phyloP scores from a whole-genome alignment of 1,284 basidiomycete species.

The Takashimella tepidaria region DNA sequence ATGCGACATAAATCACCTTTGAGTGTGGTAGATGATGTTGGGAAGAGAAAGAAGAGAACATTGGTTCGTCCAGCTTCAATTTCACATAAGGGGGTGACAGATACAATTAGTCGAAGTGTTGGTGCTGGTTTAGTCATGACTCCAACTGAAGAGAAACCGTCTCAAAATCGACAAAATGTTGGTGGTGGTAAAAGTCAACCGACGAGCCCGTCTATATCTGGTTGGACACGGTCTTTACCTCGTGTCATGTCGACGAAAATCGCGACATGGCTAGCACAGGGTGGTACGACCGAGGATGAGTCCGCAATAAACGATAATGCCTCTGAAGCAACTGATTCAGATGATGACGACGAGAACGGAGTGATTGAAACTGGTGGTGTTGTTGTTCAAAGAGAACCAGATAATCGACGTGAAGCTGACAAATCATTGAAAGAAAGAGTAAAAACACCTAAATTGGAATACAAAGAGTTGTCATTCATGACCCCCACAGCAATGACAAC shows the following conservation, averaged over 20 bases:
- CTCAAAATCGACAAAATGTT: neutral
- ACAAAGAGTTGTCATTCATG: slow-evolving; percentile 12
- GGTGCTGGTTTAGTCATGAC: slow-evolving; percentile 25
- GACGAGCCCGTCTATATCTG: slow-evolving; percentile 8
- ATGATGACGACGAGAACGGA: too few relatives aligned
- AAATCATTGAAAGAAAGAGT: slow-evolving; percentile 49
- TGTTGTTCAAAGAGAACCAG: slow-evolving; percentile 13
- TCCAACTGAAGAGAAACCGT: slow-evolving; percentile 19
- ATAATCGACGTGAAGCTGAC: slow-evolving; percentile 40
- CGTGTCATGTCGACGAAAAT: slow-evolving; percentile 34
- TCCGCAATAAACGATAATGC: slow-evolving; percentile 6
- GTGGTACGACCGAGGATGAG: slow-evolving; percentile 39
- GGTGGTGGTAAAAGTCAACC: slow-evolving; percentile 13
- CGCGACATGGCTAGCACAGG: slow-evolving; percentile 50
- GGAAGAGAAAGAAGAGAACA: slow-evolving; percentile 13
- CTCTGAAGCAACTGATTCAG: slow-evolving; percentile 10
- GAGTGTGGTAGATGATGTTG: slow-evolving; percentile 71
- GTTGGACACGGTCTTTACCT: slow-evolving; percentile 22
- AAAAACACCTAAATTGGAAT: slow-evolving; percentile 39
- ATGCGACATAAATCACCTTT: slow-evolving; percentile 77
- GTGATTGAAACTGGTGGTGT: slow-evolving; percentile 29
- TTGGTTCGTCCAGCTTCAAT: slow-evolving; percentile 1
- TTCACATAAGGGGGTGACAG: slow-evolving; percentile 25
- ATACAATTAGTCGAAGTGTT: slow-evolving; percentile 52
- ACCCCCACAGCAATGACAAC: neutral